Base-by-base conservation (phyloP, 768 basidiomycete genomes). In the Leucocoprinus leucothites region DNA sequence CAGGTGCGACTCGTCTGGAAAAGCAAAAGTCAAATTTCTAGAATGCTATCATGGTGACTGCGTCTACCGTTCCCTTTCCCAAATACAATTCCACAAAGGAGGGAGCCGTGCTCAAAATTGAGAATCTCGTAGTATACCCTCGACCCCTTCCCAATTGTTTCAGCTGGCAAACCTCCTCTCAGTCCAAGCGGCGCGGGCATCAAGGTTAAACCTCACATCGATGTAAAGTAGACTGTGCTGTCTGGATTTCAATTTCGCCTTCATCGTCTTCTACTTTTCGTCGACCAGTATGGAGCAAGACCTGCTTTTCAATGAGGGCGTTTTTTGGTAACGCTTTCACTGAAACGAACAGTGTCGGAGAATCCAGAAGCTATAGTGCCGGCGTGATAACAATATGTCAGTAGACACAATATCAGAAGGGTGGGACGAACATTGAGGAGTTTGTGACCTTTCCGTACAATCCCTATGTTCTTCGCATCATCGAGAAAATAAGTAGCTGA, bases 281-380 rank as follows among this genome's bases (percentile, higher is more conserved):
- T 34, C 80, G 78, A 2, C 89, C 87, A 0, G 86, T 89, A 61
- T 91, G 89, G 9, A 84, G 64, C 6, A 89, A 59, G 1, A 86
- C 82, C 64, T 93, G 91, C 61, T 90, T 91, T 66, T 94, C 91
- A 9, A 91, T 63, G 31, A 81, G 66, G 1, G 89, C 91, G 52
- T 74, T 77, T 61, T 87, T 90, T 0, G 91, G 91, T 7, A 94
- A 72, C 35, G 79, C 75, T 52, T 82, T 78, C 5, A 90, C 79
- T 2, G 75, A 79, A 0, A 85, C 62, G 62, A 87, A 89, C 6
- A 94, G 68, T 0, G 79, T 79, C 4, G 74, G 75, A 44, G 63
- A 57, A 56, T 63, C 51, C 54, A 57, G 34, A 38, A 26, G 28
- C 49, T 50, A 28, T n/a, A 41, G 13, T 34, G 31, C 9, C 6